These are phyloP conservation scores for Leishmania turanica DNA, from an alignment of 208 protist species.

Conservation along the genomic window DNA sequence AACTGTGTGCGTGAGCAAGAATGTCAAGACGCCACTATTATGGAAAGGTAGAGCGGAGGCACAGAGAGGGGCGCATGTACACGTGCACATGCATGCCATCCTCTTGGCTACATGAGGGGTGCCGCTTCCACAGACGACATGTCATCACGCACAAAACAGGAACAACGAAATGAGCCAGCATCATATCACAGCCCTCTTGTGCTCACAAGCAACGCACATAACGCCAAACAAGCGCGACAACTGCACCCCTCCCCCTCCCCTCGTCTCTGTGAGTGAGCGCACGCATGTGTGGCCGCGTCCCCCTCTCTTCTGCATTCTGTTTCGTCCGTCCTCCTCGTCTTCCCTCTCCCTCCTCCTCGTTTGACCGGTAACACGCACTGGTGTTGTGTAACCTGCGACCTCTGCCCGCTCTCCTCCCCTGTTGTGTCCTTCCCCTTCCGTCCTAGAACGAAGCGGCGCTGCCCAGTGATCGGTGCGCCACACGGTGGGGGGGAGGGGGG, in stretches of 20 bases:
- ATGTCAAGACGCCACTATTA: not conserved
- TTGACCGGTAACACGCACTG: not conserved
- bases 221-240: not conserved
- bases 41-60: not conserved
- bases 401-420: not conserved
- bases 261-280: not conserved
- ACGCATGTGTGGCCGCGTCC: not conserved
- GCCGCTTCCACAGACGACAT: not conserved
- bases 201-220: not conserved
- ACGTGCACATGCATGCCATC: not conserved
- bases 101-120: not conserved
- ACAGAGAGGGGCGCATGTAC: not conserved
- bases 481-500: too few relatives aligned
- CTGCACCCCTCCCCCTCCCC: not conserved
- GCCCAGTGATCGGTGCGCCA: not conserved
- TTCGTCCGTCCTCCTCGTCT: too few relatives aligned
- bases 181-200: not conserved
- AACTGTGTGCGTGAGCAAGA: not conserved
- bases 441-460: not conserved
- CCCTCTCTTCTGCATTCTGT: too few relatives aligned
- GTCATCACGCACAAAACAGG: not conserved
- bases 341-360: not conserved
- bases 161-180: constrained; percentile 5
- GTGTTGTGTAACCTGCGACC: not conserved
- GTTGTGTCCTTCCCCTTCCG: too few relatives aligned